Conservation (phyloP, 352 stramenopile genomes). For the Pythium coloratum region DNA sequence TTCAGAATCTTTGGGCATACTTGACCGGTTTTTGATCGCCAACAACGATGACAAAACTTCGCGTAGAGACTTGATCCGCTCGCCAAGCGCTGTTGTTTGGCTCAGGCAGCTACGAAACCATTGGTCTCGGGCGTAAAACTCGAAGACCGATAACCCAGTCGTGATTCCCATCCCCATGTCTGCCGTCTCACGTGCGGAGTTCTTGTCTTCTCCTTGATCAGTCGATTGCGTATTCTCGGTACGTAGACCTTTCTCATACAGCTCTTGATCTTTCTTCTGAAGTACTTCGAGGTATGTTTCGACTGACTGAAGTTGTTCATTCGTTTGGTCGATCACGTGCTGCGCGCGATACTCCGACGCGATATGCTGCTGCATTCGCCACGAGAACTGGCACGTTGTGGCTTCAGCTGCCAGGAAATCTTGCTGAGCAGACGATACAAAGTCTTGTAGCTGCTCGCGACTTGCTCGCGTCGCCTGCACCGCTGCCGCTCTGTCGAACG, state of each 20-base stretch:
- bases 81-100: conserved; percentile 29
- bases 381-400: conserved; percentile 33
- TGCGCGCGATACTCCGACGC: conserved; percentile 28
- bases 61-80: conserved; percentile 23
- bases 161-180: conserved; percentile 14
- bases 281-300: conserved; percentile 30
- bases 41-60: conserved; percentile 19
- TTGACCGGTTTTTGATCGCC: not conserved
- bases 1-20: not conserved
- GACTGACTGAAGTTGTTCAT: conserved; percentile 13
- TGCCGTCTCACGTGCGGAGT: not conserved
- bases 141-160: conserved; percentile 23
- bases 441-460: conserved; percentile 3
- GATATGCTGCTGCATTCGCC: conserved; percentile 35
- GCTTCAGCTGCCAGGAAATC: conserved; percentile 28
- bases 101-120: conserved; percentile 33
- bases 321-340: conserved; percentile 16
- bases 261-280: conserved; percentile 22
- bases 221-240: not conserved
- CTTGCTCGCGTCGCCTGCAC: conserved; percentile 9
- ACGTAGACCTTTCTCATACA: conserved; percentile 17
- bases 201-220: not conserved
- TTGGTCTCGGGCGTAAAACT: conserved; percentile 33
- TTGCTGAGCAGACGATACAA: conserved; percentile 19
- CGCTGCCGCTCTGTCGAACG: conserved; percentile 6